A percentile compares a stretch with the other conserved stretches of the same genome.
These are phyloP conservation scores for Chaetoscypha palmicola DNA, from an alignment of 2,329 filamentous ascomycete species.

Conservation along the genomic window DNA sequence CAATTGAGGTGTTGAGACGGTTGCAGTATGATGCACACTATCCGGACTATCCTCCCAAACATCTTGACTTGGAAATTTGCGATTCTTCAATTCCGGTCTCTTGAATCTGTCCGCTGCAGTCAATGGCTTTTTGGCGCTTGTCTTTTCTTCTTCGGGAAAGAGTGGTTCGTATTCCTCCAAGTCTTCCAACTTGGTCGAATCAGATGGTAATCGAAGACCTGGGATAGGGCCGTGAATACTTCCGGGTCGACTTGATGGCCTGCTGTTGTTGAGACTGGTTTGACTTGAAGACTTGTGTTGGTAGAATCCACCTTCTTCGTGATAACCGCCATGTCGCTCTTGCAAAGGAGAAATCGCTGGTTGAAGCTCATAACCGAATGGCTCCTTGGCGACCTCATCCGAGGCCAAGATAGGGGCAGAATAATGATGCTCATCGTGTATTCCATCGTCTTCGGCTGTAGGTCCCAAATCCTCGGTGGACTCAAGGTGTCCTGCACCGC, in stretches of 20 bases:
- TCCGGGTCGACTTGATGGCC: conserved; percentile 53
- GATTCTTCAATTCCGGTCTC: conserved; percentile 45
- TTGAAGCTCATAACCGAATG: conserved; percentile 59
- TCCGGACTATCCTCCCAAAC: conserved; percentile 95
- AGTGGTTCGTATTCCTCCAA: conserved; percentile 93
- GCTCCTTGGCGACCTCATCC: conserved; percentile 76
- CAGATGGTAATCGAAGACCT: conserved; percentile 36
- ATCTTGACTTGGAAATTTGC: conserved; percentile 88
- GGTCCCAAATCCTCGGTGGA: conserved; percentile 44
- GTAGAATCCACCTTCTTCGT: conserved; percentile 45
- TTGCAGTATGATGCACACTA: conserved; percentile 71
- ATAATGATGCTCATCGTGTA: conserved; percentile 54
- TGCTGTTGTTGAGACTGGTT: conserved; percentile 38
- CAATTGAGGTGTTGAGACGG: conserved; percentile 74
- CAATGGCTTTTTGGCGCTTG: conserved; percentile 38
- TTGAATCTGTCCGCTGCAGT: conserved; percentile 50
- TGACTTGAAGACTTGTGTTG: conserved; percentile 41
- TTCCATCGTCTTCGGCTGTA: conserved; percentile 38
- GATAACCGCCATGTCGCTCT: conserved; percentile 54
- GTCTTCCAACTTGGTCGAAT: conserved; percentile 69
- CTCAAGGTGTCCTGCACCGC: conserved; percentile 33
- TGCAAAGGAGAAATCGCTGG: conserved; percentile 75
- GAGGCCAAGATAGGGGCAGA: conserved; percentile 78
- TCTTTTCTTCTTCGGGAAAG: conserved; percentile 71
- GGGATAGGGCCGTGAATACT: conserved; percentile 54